Percentiles rank a stretch among this genome's conserved stretches.
Evolutionary conservation across 2,329 filamentous ascomycete genomes (phyloP).

Genomic region (Fusarium mangiferae): DNA sequence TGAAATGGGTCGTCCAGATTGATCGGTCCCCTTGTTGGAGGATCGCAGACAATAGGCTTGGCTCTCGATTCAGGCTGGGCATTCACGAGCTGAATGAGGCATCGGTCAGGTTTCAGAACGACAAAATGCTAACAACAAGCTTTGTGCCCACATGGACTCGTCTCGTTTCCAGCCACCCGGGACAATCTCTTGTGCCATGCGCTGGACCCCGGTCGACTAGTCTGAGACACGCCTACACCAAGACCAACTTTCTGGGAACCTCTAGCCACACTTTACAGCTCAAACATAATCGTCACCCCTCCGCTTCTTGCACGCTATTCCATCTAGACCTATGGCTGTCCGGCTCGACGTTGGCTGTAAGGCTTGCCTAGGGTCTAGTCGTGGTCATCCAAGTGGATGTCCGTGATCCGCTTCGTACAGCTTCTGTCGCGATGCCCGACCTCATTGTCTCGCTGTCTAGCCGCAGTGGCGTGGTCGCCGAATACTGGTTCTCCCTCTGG

Average conservation of each 20-base stretch:
- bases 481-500: slow-evolving; percentile 14
- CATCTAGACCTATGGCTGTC: slow-evolving; percentile 6
- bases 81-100: not conserved
- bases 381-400: slow-evolving; percentile 7
- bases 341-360: slow-evolving; percentile 5
- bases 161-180: slow-evolving; percentile 26
- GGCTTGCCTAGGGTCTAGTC: slow-evolving; percentile 17
- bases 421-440: slow-evolving; percentile 32
- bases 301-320: not conserved
- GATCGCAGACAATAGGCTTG: not conserved
- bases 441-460: slow-evolving; percentile 12
- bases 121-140: not conserved
- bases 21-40: not conserved
- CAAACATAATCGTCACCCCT: slow-evolving; percentile 30
- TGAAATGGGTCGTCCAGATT: not conserved
- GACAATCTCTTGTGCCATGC: slow-evolving; percentile 1
- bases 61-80: not conserved
- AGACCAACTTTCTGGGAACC: not conserved
- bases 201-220: not conserved
- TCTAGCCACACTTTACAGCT: not conserved
- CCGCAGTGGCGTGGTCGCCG: slow-evolving; percentile 23
- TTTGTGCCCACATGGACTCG: not conserved
- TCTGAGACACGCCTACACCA: not conserved
- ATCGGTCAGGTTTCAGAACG: not conserved
- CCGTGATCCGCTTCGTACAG: slow-evolving; percentile 8